Evolutionary conservation across 176 grass and related monocot species (phyloP).

Genomic region (Cenchrus americanus): DNA sequence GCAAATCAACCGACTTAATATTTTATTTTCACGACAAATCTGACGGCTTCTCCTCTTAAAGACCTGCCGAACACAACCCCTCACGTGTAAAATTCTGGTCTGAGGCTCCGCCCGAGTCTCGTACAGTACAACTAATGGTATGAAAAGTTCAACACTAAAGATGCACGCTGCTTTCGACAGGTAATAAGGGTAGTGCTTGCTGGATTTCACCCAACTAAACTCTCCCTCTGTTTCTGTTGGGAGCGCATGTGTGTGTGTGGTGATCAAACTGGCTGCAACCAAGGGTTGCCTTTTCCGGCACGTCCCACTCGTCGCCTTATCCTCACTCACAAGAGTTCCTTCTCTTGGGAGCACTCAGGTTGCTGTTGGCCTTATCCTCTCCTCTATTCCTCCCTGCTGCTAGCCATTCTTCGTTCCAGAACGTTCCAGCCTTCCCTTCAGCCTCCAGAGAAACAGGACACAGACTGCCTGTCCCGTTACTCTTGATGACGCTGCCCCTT

Average conservation of each 20-base stretch:
- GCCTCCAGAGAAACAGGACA: too few species aligned
- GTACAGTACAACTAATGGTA: too few species aligned
- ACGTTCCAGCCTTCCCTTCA: slow-evolving; percentile 16
- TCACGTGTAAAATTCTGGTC: too few species aligned
- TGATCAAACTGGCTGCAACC: slow-evolving; percentile 7
- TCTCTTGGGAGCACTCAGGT: background rate
- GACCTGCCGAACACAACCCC: too few species aligned
- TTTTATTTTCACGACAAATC: too few species aligned
- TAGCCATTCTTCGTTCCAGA: background rate
- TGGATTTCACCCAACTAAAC: slow-evolving; percentile 8
- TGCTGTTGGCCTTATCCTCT: slow-evolving; percentile 1
- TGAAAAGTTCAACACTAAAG: too few species aligned
- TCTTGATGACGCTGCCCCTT: too few species aligned
- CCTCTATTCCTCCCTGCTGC: too few species aligned
- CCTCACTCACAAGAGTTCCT: background rate
- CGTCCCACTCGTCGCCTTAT: slow-evolving; percentile 22
- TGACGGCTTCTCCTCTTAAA: too few species aligned
- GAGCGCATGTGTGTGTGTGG: background rate
- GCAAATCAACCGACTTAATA: too few species aligned
- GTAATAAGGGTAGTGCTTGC: background rate
- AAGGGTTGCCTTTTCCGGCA: slow-evolving; percentile 26
- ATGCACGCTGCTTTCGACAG: background rate
- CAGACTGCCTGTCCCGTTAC: too few species aligned
- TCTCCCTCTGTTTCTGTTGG: background rate
- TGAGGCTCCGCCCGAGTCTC: too few species aligned